Evolutionary conservation across 441 rosid genomes (phyloP).

Genomic region (Corymbia calophylla): DNA sequence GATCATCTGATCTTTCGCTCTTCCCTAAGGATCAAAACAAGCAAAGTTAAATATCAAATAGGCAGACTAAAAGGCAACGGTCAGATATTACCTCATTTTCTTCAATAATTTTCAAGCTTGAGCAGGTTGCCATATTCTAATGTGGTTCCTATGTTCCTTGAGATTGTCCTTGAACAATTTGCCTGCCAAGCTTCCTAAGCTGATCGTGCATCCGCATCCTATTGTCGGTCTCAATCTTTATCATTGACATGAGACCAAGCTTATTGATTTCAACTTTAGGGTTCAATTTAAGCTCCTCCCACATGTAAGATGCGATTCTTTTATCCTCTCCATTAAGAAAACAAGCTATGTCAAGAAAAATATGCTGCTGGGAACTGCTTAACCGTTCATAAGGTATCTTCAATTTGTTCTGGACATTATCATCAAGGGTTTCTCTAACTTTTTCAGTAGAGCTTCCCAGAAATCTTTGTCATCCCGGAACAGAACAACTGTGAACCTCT

Average conservation of each 20-base stretch:
- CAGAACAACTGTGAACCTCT: background rate
- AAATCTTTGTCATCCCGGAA: background rate
- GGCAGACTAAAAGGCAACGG: background rate
- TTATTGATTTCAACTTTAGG: no score
- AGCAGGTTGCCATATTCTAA: background rate
- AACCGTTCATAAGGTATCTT: background rate
- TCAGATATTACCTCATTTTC: background rate
- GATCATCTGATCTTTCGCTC: background rate
- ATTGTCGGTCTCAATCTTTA: background rate
- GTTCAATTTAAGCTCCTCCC: fast-evolving
- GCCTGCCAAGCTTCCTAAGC: background rate
- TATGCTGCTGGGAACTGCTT: background rate
- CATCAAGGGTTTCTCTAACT: background rate
- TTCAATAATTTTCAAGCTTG: background rate
- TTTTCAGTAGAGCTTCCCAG: background rate
- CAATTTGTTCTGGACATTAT: background rate
- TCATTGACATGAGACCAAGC: background rate
- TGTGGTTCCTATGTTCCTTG: background rate
- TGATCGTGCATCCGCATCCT: background rate
- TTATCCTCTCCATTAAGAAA: background rate
- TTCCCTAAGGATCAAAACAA: background rate
- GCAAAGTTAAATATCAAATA: background rate
- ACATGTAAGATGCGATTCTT: background rate
- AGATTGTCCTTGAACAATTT: background rate
- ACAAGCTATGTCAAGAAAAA: background rate